Base-by-base conservation (phyloP, 2,329 filamentous ascomycete genomes). In the Venturia oleaginea region DNA sequence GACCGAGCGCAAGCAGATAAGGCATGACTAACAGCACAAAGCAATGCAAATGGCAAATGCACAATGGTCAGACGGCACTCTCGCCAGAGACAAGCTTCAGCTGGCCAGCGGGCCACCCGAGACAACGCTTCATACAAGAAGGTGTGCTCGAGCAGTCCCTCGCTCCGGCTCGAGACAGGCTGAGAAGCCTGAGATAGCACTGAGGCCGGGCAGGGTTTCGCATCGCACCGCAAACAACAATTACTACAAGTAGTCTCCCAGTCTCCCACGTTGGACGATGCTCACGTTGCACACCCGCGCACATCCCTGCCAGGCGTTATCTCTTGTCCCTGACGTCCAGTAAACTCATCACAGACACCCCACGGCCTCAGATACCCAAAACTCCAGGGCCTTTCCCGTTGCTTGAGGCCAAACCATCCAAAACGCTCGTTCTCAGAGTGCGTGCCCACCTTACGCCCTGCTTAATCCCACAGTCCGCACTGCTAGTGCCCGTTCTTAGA, bases 321-420 rank as follows among this genome's bases (percentile, higher is more conserved):
- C 51, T 57, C 30, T 22, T 11, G 51, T 57, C 51, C 27, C 51
- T 57, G 30, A 27, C 24, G 48, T 54, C 48, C 48, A 32, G 48
- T 54, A 15, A 32, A 32, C 48, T 32, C 17, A 34, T 30, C 30
- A 55, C 27, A 57, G 27, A 57, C 51, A 57, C 51, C 51, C 51
- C 51, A 57, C 51, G 24, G 24, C 27, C 30, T 57, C 51, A 57
- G 51, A 57, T 34, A 57, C 30, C 51, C 27, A 34, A 34, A 57
- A 15, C 51, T 8, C 51, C 51, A 57, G 51, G 51, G 51, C 51
- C 51, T 8, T 57, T 57, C 51, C 51, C n/a, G 51, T 34, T 57
- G 51, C 19, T 57, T n/a, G 51, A 34, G 51, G 51, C 51, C 30
- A 57, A n/a, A 30, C 51, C n/a, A 57, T 57, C 51, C 34, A 57